Conservation (phyloP, 2,329 filamentous ascomycete genomes). For the Fusarium proliferatum region DNA sequence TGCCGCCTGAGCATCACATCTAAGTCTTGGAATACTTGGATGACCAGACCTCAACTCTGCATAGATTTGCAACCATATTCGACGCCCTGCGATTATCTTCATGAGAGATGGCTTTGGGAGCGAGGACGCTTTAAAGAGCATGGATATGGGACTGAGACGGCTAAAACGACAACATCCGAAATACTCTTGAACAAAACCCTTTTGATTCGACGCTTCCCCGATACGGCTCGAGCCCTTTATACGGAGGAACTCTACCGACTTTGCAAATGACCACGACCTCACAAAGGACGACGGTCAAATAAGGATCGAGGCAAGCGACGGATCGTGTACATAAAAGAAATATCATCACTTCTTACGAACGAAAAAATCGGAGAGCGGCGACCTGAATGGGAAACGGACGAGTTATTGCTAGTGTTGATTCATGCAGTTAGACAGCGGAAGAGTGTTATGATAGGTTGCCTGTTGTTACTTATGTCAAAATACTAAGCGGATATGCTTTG, state of each 20-base stretch:
- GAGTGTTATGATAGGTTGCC: slow-evolving; percentile 43
- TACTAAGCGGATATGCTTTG: slow-evolving; percentile 23
- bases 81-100: slow-evolving; percentile 12
- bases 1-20: slow-evolving; percentile 44
- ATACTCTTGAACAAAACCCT: slow-evolving; percentile 25
- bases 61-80: slow-evolving; percentile 14
- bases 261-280: slow-evolving; percentile 1
- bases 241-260: slow-evolving; percentile 4
- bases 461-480: slow-evolving; percentile 38
- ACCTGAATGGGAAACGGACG: slow-evolving; percentile 21
- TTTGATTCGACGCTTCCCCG: slow-evolving; percentile 29
- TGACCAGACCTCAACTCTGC: slow-evolving; percentile 8
- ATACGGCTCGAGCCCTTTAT: slow-evolving; percentile 5
- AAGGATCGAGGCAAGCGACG: slow-evolving; percentile 20
- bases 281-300: slow-evolving; percentile 3
- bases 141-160: slow-evolving; percentile 15
- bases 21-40: slow-evolving; percentile 10
- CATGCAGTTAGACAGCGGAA: slow-evolving; percentile 37
- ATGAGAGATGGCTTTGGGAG: slow-evolving; percentile 12
- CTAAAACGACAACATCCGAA: slow-evolving; percentile 21
- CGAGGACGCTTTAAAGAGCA: slow-evolving; percentile 1
- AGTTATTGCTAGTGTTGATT: slow-evolving; percentile 18
- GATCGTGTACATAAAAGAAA: slow-evolving; percentile 42
- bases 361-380: slow-evolving; percentile 22
- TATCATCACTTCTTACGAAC: slow-evolving; percentile 41